These are phyloP conservation scores for Lepiota venenata DNA, from an alignment of 768 basidiomycete genomes.

Conservation along the genomic window DNA sequence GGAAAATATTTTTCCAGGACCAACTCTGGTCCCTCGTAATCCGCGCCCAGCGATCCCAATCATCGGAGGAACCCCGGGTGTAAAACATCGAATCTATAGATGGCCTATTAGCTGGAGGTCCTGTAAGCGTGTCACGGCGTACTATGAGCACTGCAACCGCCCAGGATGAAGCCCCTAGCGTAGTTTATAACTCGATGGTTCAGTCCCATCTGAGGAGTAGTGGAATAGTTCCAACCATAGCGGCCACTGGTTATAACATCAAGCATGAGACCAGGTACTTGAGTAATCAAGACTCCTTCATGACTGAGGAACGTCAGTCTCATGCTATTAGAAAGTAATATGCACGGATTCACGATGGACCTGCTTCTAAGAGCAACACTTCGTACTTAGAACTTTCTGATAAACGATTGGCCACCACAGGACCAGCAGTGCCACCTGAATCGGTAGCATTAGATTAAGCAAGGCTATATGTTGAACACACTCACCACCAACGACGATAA, in stretches of 20 bases:
- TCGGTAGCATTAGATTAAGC: neutral
- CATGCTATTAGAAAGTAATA: constrained; percentile 4
- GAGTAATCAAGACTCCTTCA: constrained; percentile 6
- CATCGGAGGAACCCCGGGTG: constrained; percentile 32
- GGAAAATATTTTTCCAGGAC: constrained; percentile 31
- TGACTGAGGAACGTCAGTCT: neutral
- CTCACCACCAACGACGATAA: constrained; percentile 22
- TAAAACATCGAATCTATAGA: constrained; percentile 23
- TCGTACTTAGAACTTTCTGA: constrained; percentile 43
- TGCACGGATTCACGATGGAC: constrained; percentile 39
- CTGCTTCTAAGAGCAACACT: constrained; percentile 53
- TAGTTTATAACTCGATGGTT: constrained; percentile 18
- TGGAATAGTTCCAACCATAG: constrained; percentile 28
- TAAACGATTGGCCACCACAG: constrained; percentile 49
- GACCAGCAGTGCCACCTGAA: constrained; percentile 50
- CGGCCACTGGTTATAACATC: constrained; percentile 10
- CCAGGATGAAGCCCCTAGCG: constrained; percentile 22
- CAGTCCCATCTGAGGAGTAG: constrained; percentile 20
- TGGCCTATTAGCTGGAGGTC: neutral
- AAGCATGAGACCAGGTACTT: constrained; percentile 12
- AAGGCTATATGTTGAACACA: constrained; percentile 9
- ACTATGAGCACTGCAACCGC: constrained; percentile 27
- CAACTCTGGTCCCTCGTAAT: constrained; percentile 45
- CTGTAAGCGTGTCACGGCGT: constrained; percentile 8
- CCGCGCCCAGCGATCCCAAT: constrained; percentile 51